Percentiles rank a stretch among this genome's conserved stretches.
Conservation (phyloP, 331 rosid species). For the Telfairia occidentalis region DNA sequence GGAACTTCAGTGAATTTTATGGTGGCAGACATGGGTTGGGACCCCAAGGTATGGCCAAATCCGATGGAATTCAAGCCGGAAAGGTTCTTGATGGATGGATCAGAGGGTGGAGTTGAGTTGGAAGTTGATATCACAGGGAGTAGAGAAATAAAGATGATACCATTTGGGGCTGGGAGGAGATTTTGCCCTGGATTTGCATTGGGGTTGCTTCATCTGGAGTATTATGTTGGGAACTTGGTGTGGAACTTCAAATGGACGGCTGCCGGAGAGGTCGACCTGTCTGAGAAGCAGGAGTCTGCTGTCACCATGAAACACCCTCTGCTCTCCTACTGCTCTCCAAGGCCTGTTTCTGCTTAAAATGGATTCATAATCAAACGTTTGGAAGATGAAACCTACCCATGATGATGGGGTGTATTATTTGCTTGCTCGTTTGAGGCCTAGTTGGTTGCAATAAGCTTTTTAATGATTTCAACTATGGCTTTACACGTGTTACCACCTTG, state of each 20-base stretch:
- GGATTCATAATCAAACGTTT: too few species aligned
- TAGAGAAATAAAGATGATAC: conserved; percentile 61
- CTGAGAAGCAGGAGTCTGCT: conserved; percentile 41
- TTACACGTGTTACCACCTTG: too few species aligned
- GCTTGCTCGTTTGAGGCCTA: too few species aligned
- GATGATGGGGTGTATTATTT: too few species aligned
- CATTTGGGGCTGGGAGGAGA: conserved; percentile 68
- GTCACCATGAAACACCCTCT: conserved; percentile 45
- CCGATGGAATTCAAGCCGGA: conserved; percentile 54
- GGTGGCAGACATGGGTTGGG: conserved; percentile 70
- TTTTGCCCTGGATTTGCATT: conserved; percentile 42
- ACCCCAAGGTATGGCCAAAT: conserved; percentile 44
- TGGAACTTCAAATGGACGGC: conserved; percentile 48
- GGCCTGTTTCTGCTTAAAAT: neutral
- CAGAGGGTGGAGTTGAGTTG: neutral
- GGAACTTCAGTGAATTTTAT: conserved; percentile 36
- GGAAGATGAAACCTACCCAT: too few species aligned
- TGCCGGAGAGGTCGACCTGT: conserved; percentile 30
- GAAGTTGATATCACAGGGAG: conserved; percentile 30
- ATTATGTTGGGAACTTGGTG: conserved; percentile 49
- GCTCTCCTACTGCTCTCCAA: conserved; percentile 20
- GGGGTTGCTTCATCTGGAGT: conserved; percentile 53
- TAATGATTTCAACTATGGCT: too few species aligned
- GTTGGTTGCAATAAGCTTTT: too few species aligned
- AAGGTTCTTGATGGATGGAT: conserved; percentile 23